phyloP scores from a whole-genome alignment of 768 basidiomycete genomes.

The Leccinum rimulosum region DNA sequence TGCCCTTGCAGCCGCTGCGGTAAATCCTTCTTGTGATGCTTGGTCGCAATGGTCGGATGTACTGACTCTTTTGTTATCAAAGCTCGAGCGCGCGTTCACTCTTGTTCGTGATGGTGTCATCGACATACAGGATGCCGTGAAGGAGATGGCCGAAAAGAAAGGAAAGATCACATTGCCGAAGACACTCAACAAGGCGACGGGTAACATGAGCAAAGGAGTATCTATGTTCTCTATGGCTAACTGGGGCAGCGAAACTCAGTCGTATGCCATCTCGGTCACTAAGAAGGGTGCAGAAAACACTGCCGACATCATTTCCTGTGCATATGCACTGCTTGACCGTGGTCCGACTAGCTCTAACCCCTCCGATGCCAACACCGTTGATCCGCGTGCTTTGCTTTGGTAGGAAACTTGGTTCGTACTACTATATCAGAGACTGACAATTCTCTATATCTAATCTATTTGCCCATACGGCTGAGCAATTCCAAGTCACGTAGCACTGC shows the following conservation, averaged over 20 bases:
- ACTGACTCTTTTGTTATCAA: too few species aligned
- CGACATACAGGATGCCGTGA: neutral
- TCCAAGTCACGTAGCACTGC: too few species aligned
- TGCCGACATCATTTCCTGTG: neutral
- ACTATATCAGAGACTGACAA: neutral
- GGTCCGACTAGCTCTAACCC: neutral
- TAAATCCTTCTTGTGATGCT: too few species aligned
- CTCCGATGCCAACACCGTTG: neutral
- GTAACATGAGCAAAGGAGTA: slow-evolving; percentile 4
- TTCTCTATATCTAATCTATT: neutral
- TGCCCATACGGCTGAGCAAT: neutral
- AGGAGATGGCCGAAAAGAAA: slow-evolving; percentile 7
- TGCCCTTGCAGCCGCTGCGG: too few species aligned
- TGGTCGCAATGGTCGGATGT: too few species aligned
- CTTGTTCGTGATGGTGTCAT: neutral
- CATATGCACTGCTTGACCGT: neutral
- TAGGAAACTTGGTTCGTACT: neutral
- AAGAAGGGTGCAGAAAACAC: slow-evolving; percentile 3
- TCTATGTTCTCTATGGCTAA: slow-evolving; percentile 6
- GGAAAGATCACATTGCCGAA: neutral
- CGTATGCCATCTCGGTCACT: neutral
- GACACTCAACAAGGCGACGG: slow-evolving; percentile 1
- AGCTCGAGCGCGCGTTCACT: slow-evolving; percentile 1
- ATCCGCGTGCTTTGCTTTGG: slow-evolving; percentile 2
- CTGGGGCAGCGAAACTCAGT: neutral